Evolutionary conservation across 2,329 filamentous ascomycete genomes (phyloP).

Genomic region (Sporothrix brasiliensis): DNA sequence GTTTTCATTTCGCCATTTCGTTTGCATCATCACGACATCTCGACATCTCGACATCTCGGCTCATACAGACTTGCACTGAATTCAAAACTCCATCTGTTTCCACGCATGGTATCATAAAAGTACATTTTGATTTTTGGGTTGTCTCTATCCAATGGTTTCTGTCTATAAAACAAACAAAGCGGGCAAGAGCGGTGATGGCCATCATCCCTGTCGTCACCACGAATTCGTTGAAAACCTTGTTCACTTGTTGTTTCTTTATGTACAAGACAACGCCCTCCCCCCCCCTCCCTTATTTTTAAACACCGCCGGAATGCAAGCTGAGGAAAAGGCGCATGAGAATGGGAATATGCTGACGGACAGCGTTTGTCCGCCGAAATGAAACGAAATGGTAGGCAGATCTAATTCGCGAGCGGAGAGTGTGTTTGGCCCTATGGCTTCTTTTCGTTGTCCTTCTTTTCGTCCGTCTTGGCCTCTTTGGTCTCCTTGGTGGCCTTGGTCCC

Average conservation of each 20-base stretch:
- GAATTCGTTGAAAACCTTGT: background rate
- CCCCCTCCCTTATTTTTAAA: constrained; percentile 15
- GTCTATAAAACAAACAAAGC: background rate
- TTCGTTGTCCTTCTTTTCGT: background rate
- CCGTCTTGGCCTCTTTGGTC: constrained; percentile 35
- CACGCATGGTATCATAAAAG: background rate
- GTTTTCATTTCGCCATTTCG: background rate
- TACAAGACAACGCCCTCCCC: constrained; percentile 13
- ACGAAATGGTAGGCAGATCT: background rate
- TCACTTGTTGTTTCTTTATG: background rate
- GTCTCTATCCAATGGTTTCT: constrained; percentile 3
- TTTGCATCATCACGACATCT: background rate
- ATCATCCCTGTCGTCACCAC: constrained; percentile 20
- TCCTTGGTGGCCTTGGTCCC: constrained; percentile 34
- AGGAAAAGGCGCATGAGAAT: background rate
- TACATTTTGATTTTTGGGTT: constrained; percentile 5
- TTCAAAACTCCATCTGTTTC: background rate
- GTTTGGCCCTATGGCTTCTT: background rate
- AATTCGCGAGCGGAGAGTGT: constrained; percentile 4
- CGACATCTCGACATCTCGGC: constrained; percentile 15
- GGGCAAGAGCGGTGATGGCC: constrained; percentile 33
- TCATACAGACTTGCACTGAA: background rate
- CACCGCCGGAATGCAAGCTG: constrained; percentile 27
- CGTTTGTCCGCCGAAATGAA: background rate
- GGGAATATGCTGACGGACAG: constrained; percentile 14